Evolutionary conservation across 2,329 filamentous ascomycete genomes (phyloP).

Genomic region (Thyridium curvatum): DNA sequence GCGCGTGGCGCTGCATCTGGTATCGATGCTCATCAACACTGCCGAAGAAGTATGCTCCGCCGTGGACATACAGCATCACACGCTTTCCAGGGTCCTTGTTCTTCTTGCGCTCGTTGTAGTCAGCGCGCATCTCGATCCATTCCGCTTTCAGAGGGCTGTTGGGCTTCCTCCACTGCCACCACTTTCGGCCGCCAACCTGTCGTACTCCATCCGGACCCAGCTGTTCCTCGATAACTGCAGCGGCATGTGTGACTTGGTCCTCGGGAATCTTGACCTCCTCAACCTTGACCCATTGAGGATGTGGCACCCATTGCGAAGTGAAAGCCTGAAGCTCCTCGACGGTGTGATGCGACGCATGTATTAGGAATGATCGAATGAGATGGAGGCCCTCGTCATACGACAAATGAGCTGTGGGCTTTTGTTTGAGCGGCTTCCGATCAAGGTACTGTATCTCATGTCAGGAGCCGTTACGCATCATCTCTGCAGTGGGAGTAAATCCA

Average conservation of each 20-base stretch:
- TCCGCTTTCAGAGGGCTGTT: slow-evolving; percentile 67
- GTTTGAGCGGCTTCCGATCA: slow-evolving; percentile 65
- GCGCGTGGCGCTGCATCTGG: slow-evolving; percentile 91
- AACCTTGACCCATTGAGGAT: slow-evolving; percentile 79
- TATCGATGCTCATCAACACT: slow-evolving; percentile 97
- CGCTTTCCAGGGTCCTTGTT: slow-evolving; percentile 55
- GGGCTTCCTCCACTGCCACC: slow-evolving; percentile 84
- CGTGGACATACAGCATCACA: slow-evolving; percentile 91
- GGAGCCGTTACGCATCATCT: too few relatives aligned
- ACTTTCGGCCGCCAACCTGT: slow-evolving; percentile 71
- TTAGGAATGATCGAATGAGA: slow-evolving; percentile 78
- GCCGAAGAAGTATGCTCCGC: slow-evolving; percentile 92
- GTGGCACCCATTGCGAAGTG: slow-evolving; percentile 85
- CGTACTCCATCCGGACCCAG: slow-evolving; percentile 71
- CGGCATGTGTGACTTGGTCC: slow-evolving; percentile 58
- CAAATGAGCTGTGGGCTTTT: slow-evolving; percentile 83
- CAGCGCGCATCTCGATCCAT: slow-evolving; percentile 92
- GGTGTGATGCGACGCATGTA: slow-evolving; percentile 79
- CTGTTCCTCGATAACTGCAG: slow-evolving; percentile 61
- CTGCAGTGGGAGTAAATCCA: too few relatives aligned
- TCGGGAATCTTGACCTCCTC: slow-evolving; percentile 62
- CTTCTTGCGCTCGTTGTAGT: slow-evolving; percentile 68
- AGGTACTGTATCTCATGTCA: slow-evolving; percentile 55
- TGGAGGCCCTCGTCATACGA: slow-evolving; percentile 91
- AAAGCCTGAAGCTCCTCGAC: slow-evolving; percentile 92